Evolutionary conservation across 345 rosid genomes (phyloP).

Genomic region (Arabis hirsuta): DNA sequence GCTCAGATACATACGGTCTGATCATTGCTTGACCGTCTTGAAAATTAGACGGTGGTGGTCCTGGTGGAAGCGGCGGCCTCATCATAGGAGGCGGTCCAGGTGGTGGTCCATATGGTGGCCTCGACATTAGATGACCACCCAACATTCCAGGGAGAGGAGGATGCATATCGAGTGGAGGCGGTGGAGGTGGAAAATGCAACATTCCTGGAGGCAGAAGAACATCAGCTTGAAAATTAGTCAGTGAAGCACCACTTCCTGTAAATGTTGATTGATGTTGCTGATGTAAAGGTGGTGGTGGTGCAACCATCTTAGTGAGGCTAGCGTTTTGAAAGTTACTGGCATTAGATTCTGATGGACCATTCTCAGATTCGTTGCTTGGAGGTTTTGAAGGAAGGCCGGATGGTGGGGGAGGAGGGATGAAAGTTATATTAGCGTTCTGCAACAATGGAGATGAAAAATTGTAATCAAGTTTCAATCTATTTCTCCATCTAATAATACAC

Average conservation of each 20-base stretch:
- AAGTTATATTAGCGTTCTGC: slow-evolving; percentile 50
- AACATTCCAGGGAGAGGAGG: slow-evolving; percentile 66
- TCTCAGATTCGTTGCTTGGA: slow-evolving; percentile 54
- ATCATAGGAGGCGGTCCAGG: slow-evolving; percentile 90
- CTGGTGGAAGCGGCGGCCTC: slow-evolving; percentile 98
- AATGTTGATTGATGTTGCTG: slow-evolving; percentile 63
- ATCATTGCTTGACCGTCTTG: slow-evolving; percentile 51
- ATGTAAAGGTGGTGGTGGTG: slow-evolving; percentile 78
- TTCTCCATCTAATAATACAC: background rate
- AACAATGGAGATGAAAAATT: slow-evolving; percentile 18
- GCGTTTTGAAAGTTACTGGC: slow-evolving; percentile 47
- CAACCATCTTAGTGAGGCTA: slow-evolving; percentile 56
- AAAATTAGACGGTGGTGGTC: slow-evolving; percentile 83
- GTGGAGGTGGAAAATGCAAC: slow-evolving; percentile 75
- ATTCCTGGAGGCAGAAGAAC: slow-evolving; percentile 72
- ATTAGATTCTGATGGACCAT: slow-evolving; percentile 54
- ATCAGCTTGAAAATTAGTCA: slow-evolving; percentile 59
- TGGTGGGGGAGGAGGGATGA: slow-evolving; percentile 64
- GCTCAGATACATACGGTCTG: slow-evolving; percentile 51
- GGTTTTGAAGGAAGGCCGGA: slow-evolving; percentile 58
- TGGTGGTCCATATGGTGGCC: slow-evolving; percentile 89
- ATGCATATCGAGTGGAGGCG: slow-evolving; percentile 72
- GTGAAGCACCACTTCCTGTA: slow-evolving; percentile 50
- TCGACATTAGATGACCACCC: slow-evolving; percentile 66
- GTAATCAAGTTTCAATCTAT: slow-evolving; percentile 20